Evolutionary conservation across 2,329 filamentous ascomycete genomes (phyloP).

Genomic region (Epichloe bromicola): DNA sequence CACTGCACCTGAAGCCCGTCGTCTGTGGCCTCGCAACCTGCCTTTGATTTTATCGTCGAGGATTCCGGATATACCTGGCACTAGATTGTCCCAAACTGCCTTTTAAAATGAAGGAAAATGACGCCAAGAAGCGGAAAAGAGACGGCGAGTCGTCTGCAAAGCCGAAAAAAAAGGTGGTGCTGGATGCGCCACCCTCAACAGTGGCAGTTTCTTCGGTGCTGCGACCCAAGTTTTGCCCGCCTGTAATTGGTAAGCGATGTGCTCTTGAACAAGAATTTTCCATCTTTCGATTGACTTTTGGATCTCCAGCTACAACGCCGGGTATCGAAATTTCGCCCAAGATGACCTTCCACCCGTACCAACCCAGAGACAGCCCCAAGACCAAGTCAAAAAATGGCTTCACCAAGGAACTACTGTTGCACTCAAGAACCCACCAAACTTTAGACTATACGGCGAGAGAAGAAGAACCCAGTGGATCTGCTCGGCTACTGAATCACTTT

Average conservation of each 20-base stretch:
- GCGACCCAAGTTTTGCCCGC: slow-evolving; percentile 33
- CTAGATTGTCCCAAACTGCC: background rate
- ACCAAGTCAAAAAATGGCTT: slow-evolving; percentile 26
- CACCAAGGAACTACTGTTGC: slow-evolving; percentile 39
- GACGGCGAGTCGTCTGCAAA: slow-evolving; percentile 26
- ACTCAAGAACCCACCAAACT: slow-evolving; percentile 42
- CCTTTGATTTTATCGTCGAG: background rate
- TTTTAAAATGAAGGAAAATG: slow-evolving; percentile 24
- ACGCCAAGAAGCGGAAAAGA: slow-evolving; percentile 42
- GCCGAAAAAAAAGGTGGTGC: slow-evolving; percentile 41
- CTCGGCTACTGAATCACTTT: slow-evolving; percentile 44
- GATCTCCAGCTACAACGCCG: slow-evolving; percentile 19
- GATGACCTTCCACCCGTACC: slow-evolving; percentile 35
- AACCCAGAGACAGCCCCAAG: slow-evolving; percentile 22
- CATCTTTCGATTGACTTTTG: background rate
- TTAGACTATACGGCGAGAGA: slow-evolving; percentile 49
- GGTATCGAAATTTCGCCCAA: slow-evolving; percentile 23
- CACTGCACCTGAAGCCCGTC: slow-evolving; percentile 6
- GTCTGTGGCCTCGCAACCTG: background rate
- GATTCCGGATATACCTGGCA: background rate
- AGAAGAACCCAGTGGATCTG: slow-evolving; percentile 18
- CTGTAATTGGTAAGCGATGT: slow-evolving; percentile 33
- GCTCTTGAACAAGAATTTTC: too few species aligned
- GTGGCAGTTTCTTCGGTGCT: slow-evolving; percentile 35
- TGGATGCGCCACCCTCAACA: slow-evolving; percentile 26